Conservation (phyloP, 1,139 yeast species). For the Suhomyces yuchorum region DNA sequence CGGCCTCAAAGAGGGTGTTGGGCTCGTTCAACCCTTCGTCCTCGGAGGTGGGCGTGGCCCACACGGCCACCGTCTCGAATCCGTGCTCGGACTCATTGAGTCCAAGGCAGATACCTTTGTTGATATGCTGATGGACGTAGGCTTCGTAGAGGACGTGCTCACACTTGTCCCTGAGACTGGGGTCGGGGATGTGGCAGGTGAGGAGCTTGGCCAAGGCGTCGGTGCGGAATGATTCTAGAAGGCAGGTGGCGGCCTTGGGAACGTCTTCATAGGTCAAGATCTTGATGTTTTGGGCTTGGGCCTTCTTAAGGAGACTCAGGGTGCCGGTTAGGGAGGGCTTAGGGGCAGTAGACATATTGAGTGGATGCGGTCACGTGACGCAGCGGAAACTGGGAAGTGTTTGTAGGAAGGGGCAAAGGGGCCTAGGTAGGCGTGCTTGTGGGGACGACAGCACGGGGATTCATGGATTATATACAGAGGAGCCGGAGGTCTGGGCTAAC, state of each 20-base stretch:
- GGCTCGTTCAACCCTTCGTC: slow-evolving; percentile 49
- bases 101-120: slow-evolving; percentile 58
- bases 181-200: slow-evolving; percentile 44
- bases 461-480: neutral
- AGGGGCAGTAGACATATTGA: slow-evolving; percentile 6
- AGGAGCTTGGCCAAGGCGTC: slow-evolving; percentile 56
- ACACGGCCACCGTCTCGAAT: slow-evolving; percentile 64
- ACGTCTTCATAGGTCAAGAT: slow-evolving; percentile 45
- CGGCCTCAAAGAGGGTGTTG: slow-evolving; percentile 55
- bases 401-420: neutral
- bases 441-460: neutral
- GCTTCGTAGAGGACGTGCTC: slow-evolving; percentile 57
- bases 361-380: slow-evolving; percentile 1
- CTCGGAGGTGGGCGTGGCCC: slow-evolving; percentile 58
- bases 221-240: slow-evolving; percentile 51
- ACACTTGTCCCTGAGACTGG: slow-evolving; percentile 37
- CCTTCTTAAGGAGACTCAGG: slow-evolving; percentile 4
- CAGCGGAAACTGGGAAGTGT: too few relatives aligned
- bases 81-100: slow-evolving; percentile 44
- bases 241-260: slow-evolving; percentile 56
- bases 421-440: neutral
- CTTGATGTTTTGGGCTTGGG: slow-evolving; percentile 22
- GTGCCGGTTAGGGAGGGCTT: slow-evolving; percentile 3
- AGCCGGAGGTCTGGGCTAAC: neutral
- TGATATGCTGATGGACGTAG: slow-evolving; percentile 57